Conservation (phyloP, 2,329 filamentous ascomycete genomes). For the Sclerotinia minor region DNA sequence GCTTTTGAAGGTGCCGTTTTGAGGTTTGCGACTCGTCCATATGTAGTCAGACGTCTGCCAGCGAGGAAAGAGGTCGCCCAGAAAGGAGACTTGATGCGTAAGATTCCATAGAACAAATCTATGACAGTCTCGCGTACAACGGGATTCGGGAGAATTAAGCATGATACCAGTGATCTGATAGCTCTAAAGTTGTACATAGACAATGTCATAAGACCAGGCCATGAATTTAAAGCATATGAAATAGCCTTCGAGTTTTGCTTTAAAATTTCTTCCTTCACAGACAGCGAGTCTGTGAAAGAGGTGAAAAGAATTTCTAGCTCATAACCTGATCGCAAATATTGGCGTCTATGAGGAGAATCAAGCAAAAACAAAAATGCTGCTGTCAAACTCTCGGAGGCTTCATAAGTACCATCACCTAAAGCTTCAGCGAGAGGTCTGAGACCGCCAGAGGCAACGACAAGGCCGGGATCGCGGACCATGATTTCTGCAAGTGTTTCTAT, state of each 20-base stretch:
- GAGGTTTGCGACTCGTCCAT: constrained; percentile 87
- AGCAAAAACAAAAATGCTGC: constrained; percentile 86
- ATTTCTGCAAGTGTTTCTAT: constrained; percentile 92
- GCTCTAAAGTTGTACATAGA: constrained; percentile 87
- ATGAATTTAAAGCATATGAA: constrained; percentile 84
- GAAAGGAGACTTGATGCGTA: constrained; percentile 88
- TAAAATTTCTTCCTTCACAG: constrained; percentile 60
- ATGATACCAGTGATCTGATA: constrained; percentile 73
- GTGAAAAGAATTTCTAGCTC: constrained; percentile 89
- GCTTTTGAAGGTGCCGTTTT: constrained; percentile 57
- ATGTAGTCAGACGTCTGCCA: constrained; percentile 88
- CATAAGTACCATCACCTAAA: constrained; percentile 85
- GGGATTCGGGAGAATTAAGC: constrained; percentile 58
- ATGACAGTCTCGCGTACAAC: constrained; percentile 73
- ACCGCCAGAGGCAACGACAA: constrained; percentile 81
- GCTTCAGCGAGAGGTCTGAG: constrained; percentile 88
- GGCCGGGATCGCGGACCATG: constrained; percentile 77
- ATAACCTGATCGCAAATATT: constrained; percentile 82
- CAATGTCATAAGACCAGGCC: constrained; percentile 86
- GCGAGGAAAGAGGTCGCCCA: constrained; percentile 97
- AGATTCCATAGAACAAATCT: constrained; percentile 75
- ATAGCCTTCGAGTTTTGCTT: constrained; percentile 93
- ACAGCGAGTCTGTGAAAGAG: constrained; percentile 81
- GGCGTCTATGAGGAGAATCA: constrained; percentile 77
- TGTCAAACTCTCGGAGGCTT: constrained; percentile 85